phyloP scores from a whole-genome alignment of 495 filamentous ascomycete genomes.

The Neurospora sublineolata region DNA sequence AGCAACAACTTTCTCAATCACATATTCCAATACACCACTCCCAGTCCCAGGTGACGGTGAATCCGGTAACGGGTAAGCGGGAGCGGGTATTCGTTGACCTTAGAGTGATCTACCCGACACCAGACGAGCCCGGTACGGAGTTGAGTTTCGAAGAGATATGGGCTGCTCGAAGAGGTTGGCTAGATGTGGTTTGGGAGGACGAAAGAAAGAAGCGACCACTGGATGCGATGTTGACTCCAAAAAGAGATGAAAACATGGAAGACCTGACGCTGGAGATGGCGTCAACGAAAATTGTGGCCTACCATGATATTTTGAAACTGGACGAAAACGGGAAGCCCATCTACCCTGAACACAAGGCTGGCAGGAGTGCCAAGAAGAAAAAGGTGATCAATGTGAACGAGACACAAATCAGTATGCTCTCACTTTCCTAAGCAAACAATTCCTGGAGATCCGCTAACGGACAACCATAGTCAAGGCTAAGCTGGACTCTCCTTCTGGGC shows the following conservation, averaged over 20 bases:
- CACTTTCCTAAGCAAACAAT: not conserved
- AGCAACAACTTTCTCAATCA: conserved; percentile 33
- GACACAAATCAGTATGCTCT: conserved; percentile 66
- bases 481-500: conserved; percentile 72
- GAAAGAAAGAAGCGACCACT: conserved; percentile 17
- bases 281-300: conserved; percentile 32
- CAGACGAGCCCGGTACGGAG: conserved; percentile 54
- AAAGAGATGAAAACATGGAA: conserved; percentile 12
- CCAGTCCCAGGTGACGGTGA: conserved; percentile 60
- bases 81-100: conserved; percentile 84
- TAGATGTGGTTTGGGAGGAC: conserved; percentile 57
- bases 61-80: conserved; percentile 63
- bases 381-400: conserved; percentile 71
- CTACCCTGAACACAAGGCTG: conserved; percentile 18
- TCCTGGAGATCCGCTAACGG: conserved; percentile 6
- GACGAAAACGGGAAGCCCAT: conserved; percentile 42
- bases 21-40: conserved; percentile 38
- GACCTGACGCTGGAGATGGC: conserved; percentile 12
- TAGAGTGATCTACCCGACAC: conserved; percentile 69
- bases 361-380: conserved; percentile 39
- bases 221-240: not conserved
- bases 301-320: conserved; percentile 31
- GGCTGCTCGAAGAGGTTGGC: conserved; percentile 69
- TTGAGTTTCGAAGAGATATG: conserved; percentile 84
- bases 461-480: conserved; percentile 68